Percentiles rank a stretch among this genome's conserved stretches.
Evolutionary conservation across 208 protist species (phyloP).

Genomic region (Naegleria gruberi): DNA sequence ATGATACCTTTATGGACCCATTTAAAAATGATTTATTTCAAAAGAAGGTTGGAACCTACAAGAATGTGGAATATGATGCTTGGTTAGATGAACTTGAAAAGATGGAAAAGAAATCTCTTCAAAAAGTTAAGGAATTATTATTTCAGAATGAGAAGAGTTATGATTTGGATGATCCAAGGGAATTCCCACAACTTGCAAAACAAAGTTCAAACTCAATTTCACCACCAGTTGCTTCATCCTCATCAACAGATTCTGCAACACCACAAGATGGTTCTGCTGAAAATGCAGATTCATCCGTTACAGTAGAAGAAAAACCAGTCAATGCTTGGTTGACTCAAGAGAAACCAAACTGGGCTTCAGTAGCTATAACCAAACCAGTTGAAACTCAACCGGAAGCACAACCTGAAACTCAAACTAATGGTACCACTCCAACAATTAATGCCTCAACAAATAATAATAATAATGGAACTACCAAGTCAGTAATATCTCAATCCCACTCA

Average conservation of each 20-base stretch:
- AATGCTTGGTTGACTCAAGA: not conserved
- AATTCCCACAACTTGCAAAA: not conserved
- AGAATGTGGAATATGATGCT: conserved; percentile 4
- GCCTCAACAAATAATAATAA: not conserved
- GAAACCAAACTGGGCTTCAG: not conserved
- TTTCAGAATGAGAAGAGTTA: not conserved
- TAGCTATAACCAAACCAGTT: not conserved
- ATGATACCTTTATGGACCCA: not conserved
- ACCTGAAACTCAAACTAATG: no score
- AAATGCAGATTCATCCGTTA: not conserved
- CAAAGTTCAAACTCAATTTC: not conserved
- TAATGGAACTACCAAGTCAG: not conserved
- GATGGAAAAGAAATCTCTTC: not conserved
- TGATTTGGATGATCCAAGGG: not conserved
- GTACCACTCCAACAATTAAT: not conserved
- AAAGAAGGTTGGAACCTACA: not conserved
- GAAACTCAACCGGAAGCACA: no score
- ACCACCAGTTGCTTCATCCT: not conserved
- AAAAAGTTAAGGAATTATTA: conserved; percentile 5
- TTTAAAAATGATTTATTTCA: not conserved
- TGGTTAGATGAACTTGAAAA: conserved; percentile 1
- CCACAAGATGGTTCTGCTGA: not conserved
- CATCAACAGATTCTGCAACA: not conserved
- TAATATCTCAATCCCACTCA: not conserved
- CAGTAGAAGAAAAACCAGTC: not conserved